Evolutionary conservation across 768 basidiomycete species (phyloP), one percentile per base, ranked within the genome.

Genomic region (Lactarius trivialis): DNA sequence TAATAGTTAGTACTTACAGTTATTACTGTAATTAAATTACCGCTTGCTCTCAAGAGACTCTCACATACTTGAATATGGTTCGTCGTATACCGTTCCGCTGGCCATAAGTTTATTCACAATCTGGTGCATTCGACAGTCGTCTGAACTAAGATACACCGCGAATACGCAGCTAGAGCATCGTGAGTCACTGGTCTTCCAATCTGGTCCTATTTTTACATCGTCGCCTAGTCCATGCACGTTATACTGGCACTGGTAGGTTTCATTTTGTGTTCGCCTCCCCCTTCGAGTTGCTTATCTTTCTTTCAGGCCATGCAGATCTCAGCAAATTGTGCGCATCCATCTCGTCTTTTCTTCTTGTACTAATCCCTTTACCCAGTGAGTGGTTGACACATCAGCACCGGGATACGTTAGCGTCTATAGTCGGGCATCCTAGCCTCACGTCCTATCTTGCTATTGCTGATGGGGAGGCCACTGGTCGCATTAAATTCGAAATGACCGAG

Each of bases 341-440:
- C 12, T 30, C 43, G 33, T 65, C 51, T 36, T 34, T 34, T 45
- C 53, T 58, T 37, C 55, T 53, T 60, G 12, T 67, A 65, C 70
- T 67, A 21, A 61, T 58, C 41, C 34, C 19, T 61, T 56, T 5
- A 2, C 70, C 1, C 21, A 98, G 96, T 75, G 96, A 98, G 71
- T 98, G 96, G 96, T 75, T 96, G 51, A 97, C 93, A 7, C 93
- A 98, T 75, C 96, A 98, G 71, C 95, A 98, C 76, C 86, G 96
- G 45, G 96, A 98, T 73, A 95, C 93, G n/a, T 77, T 92, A 64
- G 78, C 95, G 26, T 89, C 95, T 9, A 94, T 98, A 65, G 85
- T 94, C 50, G 93, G 96, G 2, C 97, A 99, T 73, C 82, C 93
- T 4, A 81, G 91, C 0, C 76, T 99, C 60, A 77, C 85, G 15